Percentiles rank a stretch among this genome's conserved stretches.
Conservation (phyloP, 352 stramenopile species). For the Globisporangium perplexum region DNA sequence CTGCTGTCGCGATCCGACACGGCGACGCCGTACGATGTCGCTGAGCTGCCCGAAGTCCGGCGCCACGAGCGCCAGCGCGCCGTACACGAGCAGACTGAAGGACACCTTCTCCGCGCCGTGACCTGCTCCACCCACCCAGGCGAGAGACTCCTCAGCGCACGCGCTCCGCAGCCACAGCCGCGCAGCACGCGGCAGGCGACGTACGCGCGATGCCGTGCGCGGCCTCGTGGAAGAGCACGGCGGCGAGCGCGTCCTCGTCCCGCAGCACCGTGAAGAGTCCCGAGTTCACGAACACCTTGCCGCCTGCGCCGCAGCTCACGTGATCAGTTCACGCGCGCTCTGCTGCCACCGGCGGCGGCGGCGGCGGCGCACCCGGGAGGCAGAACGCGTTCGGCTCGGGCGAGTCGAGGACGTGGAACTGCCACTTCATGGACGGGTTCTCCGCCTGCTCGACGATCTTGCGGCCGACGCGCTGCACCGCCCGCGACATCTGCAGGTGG, state of each 20-base stretch:
- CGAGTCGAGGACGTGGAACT: slow-evolving; percentile 62
- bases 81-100: slow-evolving; percentile 54
- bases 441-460: slow-evolving; percentile 45
- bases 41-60: slow-evolving; percentile 52
- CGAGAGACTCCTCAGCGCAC: not conserved
- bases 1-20: too few relatives aligned
- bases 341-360: too few relatives aligned
- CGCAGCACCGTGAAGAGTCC: slow-evolving; percentile 62
- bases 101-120: slow-evolving; percentile 71
- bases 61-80: slow-evolving; percentile 39
- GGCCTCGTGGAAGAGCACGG: slow-evolving; percentile 70
- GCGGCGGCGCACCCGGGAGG: slow-evolving; percentile 35
- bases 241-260: slow-evolving; percentile 56
- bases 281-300: slow-evolving; percentile 73
- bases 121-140: slow-evolving; percentile 28
- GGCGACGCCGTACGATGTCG: slow-evolving; percentile 28
- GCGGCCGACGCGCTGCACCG: slow-evolving; percentile 45
- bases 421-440: slow-evolving; percentile 56
- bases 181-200: slow-evolving; percentile 4
- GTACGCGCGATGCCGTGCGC: slow-evolving; percentile 59
- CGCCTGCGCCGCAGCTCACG: slow-evolving; percentile 9
- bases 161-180: not conserved
- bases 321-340: too few relatives aligned
- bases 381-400: slow-evolving; percentile 73
- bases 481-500: slow-evolving; percentile 36